phyloP scores from a whole-genome alignment of 148 eudicot genomes.

The Rhododendron ovatum region DNA sequence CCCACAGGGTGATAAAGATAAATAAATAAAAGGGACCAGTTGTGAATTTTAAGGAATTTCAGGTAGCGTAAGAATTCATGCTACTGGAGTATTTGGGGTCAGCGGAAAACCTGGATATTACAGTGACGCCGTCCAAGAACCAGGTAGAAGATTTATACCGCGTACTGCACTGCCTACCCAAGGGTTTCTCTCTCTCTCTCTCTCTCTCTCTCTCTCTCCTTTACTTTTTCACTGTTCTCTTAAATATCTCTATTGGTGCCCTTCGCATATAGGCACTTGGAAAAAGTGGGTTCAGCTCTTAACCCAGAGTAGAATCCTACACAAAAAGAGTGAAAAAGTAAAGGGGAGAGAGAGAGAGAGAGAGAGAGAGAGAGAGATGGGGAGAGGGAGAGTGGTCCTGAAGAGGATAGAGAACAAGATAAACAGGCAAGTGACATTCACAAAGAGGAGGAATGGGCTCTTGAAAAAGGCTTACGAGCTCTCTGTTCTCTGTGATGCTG shows the following conservation, averaged over 20 bases:
- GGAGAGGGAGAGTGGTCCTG: background rate
- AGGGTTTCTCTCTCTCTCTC: background rate
- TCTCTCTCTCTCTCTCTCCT: background rate
- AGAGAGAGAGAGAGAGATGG: background rate
- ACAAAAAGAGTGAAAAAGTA: background rate
- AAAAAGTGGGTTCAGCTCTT: background rate
- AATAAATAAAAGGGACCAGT: background rate
- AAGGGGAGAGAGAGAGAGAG: background rate
- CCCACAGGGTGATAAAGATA: background rate
- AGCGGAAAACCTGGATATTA: background rate
- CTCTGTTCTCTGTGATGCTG: background rate
- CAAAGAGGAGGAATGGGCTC: background rate
- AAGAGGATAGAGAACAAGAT: background rate
- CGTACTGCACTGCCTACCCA: background rate
- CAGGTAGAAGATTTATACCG: background rate
- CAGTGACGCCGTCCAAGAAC: background rate
- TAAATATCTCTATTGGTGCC: background rate
- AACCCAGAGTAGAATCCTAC: background rate
- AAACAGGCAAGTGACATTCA: background rate
- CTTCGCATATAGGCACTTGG: background rate
- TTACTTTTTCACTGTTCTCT: background rate
- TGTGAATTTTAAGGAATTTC: background rate
- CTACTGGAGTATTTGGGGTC: background rate
- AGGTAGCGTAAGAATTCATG: background rate
- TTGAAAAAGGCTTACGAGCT: background rate